phyloP scores from a whole-genome alignment of 2,329 filamentous ascomycete species.

The Cytospora mali region DNA sequence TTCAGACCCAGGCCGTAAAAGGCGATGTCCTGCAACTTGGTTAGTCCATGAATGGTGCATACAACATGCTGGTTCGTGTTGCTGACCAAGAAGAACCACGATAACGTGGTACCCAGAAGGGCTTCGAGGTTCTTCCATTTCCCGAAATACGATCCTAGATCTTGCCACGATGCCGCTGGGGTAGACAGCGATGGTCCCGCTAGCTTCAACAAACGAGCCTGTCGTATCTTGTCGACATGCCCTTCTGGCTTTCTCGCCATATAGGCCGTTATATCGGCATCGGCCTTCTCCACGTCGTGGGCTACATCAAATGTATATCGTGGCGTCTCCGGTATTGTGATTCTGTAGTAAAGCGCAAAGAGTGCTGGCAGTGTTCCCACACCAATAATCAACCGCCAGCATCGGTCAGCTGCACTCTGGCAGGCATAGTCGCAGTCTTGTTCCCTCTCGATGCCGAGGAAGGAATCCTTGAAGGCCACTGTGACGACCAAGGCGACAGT shows the following conservation, averaged over 20 bases:
- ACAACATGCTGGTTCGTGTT: too few relatives aligned
- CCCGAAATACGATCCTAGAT: conserved; percentile 68
- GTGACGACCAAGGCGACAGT: conserved; percentile 72
- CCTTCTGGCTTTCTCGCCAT: conserved; percentile 51
- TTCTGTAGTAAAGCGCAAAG: conserved; percentile 80
- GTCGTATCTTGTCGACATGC: conserved; percentile 51
- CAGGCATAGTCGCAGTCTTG: conserved; percentile 63
- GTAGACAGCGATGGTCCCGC: conserved; percentile 58
- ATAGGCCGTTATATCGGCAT: conserved; percentile 69
- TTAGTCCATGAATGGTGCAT: background rate
- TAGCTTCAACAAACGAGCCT: conserved; percentile 56
- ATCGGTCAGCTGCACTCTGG: conserved; percentile 72
- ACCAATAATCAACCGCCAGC: conserved; percentile 81
- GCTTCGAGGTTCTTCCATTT: conserved; percentile 72
- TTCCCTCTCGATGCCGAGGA: conserved; percentile 45
- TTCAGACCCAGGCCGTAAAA: conserved; percentile 77
- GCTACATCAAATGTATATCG: conserved; percentile 73
- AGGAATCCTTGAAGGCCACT: conserved; percentile 60
- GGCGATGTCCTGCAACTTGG: conserved; percentile 56
- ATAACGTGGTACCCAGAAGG: conserved; percentile 74
- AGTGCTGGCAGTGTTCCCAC: conserved; percentile 77
- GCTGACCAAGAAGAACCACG: conserved; percentile 74
- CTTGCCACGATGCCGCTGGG: conserved; percentile 70
- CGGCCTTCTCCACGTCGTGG: conserved; percentile 74
- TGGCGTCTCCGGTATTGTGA: conserved; percentile 79